A percentile compares a stretch with the other conserved stretches of the same genome.
Conservation (phyloP, 148 eudicot genomes). For the Beta vulgaris region DNA sequence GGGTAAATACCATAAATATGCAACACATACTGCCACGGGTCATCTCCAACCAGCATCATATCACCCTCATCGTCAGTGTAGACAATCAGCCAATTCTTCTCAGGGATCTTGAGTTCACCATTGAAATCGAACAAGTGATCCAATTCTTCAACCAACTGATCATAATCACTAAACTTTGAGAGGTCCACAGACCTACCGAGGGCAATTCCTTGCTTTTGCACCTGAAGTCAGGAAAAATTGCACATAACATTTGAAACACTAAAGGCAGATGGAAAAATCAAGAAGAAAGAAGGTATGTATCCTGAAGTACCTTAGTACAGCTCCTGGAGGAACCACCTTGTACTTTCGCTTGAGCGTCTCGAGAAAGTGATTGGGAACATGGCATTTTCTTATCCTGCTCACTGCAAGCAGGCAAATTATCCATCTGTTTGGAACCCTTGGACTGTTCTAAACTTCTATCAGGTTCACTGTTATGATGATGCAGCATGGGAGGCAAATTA, state of each 20-base stretch:
- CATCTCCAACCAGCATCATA: constrained; percentile 99
- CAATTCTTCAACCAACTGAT: constrained; percentile 73
- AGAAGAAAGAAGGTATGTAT: background rate
- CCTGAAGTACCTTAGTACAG: constrained; percentile 76
- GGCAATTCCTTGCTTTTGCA: constrained; percentile 91
- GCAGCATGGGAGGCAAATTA: constrained; percentile 28
- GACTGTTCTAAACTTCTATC: constrained; percentile 48
- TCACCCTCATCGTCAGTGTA: constrained; percentile 97
- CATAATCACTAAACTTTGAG: constrained; percentile 70
- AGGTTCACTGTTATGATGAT: constrained; percentile 39
- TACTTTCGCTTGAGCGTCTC: constrained; percentile 52
- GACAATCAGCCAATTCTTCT: constrained; percentile 79
- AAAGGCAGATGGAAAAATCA: background rate
- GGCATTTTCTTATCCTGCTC: constrained; percentile 53
- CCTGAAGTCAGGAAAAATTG: constrained; percentile 43
- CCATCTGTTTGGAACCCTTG: constrained; percentile 44
- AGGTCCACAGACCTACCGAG: constrained; percentile 97
- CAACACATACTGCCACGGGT: constrained; percentile 87
- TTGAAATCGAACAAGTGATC: constrained; percentile 73
- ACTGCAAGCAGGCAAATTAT: constrained; percentile 31
- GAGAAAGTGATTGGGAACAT: constrained; percentile 26
- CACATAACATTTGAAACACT: background rate
- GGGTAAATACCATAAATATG: background rate
- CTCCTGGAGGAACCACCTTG: constrained; percentile 71
- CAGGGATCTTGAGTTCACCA: constrained; percentile 67